Evolutionary conservation across 2,329 filamentous ascomycete genomes (phyloP), one percentile per base, ranked within the genome.

Genomic region (Neospermospora avenae): DNA sequence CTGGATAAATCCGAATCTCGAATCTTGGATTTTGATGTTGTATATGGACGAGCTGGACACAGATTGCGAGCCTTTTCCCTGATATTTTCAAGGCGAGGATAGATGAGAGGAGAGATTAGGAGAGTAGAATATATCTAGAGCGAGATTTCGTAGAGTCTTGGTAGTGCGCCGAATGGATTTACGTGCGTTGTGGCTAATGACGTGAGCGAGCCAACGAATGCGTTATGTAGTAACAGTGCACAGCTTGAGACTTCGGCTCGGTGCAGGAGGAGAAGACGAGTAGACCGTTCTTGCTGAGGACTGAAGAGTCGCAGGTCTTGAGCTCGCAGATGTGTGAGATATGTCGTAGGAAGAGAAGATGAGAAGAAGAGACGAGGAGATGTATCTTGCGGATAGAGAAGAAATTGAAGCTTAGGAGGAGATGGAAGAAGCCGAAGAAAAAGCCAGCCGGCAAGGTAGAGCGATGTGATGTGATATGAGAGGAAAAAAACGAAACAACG

Each of bases 191-290:
- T 57, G 57, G 56, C 49, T 37, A 62, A 62, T 58, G 64, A 65
- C 57, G 57, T 25, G 45, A 46, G 31, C 56, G 54, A 62, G 57
- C 48, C 49, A 45, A 57, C 42, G 24, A 28, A 45, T 4, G 56
- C 51, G 59, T 65, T 63, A 63, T 63, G 63, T 65, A 62, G 61
- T 65, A 64, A 64, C 63, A 63, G 57, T 49, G 61, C 58, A 46
- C 52, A 39, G 48, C 14, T 28, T 57, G 31, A 41, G 18, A 44
- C 49, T 22, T 62, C 57, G 61, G 59, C 53, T 39, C n/a, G 18
- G 37, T 59, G 58, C 61, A 61, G 49, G 49, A 37, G 37, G 18
- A 20, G 37, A 39, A 39, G 37, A 10, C 14, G 18, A 39, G 14
- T n/a, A 39, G 5, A 39, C 37, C 11, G 13, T 4, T 16, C 35